These are phyloP conservation scores for Candida ficus DNA, from an alignment of 805 yeast species.

Conservation along the genomic window DNA sequence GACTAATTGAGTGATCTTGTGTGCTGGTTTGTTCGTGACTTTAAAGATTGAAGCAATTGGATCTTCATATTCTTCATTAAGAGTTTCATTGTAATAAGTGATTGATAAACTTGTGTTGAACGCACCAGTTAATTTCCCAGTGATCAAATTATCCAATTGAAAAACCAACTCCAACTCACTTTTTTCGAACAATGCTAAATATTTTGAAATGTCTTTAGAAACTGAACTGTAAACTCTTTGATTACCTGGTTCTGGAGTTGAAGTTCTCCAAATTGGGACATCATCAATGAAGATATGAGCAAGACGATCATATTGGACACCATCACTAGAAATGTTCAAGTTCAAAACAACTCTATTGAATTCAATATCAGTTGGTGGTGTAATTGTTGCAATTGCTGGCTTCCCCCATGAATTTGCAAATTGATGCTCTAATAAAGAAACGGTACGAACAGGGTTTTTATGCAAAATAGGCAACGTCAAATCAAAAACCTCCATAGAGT, in stretches of 20 bases:
- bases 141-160: conserved; percentile 61
- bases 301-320: conserved; percentile 61
- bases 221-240: conserved; percentile 40
- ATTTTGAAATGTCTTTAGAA: conserved; percentile 62
- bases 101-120: conserved; percentile 50
- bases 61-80: conserved; percentile 15
- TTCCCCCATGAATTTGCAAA: conserved; percentile 61
- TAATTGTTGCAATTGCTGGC: conserved; percentile 41
- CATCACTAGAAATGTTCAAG: conserved; percentile 46
- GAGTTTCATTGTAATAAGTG: conserved; percentile 39
- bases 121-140: conserved; percentile 51
- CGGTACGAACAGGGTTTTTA: conserved; percentile 31
- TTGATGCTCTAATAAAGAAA: conserved; percentile 36
- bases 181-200: conserved; percentile 41
- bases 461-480: conserved; percentile 19
- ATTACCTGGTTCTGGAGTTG: conserved; percentile 76
- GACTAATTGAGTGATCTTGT: conserved; percentile 14
- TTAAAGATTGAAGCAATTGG: conserved; percentile 11
- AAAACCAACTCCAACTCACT: conserved; percentile 39
- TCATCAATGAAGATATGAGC: conserved; percentile 60
- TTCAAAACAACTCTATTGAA: conserved; percentile 52
- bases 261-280: conserved; percentile 74
- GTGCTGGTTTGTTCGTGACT: conserved; percentile 20
- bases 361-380: conserved; percentile 38
- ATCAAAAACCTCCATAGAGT: conserved; percentile 20